These are phyloP conservation scores for Prunus mume DNA, from an alignment of 306 rosid genomes.

Conservation along the genomic window DNA sequence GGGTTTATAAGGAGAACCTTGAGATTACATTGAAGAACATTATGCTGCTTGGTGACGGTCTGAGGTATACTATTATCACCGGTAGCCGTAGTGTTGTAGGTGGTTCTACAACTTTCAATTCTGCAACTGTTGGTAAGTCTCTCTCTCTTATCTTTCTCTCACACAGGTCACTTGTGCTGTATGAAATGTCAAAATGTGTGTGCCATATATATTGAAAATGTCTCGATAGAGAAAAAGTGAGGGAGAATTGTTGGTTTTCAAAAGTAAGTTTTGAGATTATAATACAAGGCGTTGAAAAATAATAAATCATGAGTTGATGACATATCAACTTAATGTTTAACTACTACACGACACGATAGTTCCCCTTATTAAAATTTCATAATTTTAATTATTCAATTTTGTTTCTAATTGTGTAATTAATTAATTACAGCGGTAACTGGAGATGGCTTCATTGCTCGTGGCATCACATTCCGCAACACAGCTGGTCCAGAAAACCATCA, in stretches of 20 bases:
- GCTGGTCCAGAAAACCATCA: slow-evolving; percentile 59
- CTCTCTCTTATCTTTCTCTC: neutral
- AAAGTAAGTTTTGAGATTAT: too few species aligned
- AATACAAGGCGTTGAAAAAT: too few species aligned
- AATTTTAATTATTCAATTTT: neutral
- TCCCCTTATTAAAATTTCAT: neutral
- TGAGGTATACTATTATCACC: slow-evolving; percentile 43
- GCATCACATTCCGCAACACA: slow-evolving; percentile 51
- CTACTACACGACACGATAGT: neutral
- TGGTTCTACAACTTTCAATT: slow-evolving; percentile 54
- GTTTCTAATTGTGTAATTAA: neutral
- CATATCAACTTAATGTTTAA: neutral
- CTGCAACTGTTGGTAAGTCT: slow-evolving; percentile 56
- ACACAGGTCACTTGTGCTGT: neutral
- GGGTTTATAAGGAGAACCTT: slow-evolving; percentile 47
- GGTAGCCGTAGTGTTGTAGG: slow-evolving; percentile 51
- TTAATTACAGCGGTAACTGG: slow-evolving; percentile 45
- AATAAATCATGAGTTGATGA: neutral
- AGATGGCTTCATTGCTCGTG: slow-evolving; percentile 49
- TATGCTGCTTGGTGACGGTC: slow-evolving; percentile 47
- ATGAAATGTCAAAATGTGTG: neutral
- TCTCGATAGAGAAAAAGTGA: neutral
- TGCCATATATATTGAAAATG: neutral
- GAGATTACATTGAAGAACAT: slow-evolving; percentile 47
- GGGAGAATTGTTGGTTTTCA: neutral